phyloP scores from a whole-genome alignment of 257 asterid genomes.

The Dorcoceras hygrometricum region DNA sequence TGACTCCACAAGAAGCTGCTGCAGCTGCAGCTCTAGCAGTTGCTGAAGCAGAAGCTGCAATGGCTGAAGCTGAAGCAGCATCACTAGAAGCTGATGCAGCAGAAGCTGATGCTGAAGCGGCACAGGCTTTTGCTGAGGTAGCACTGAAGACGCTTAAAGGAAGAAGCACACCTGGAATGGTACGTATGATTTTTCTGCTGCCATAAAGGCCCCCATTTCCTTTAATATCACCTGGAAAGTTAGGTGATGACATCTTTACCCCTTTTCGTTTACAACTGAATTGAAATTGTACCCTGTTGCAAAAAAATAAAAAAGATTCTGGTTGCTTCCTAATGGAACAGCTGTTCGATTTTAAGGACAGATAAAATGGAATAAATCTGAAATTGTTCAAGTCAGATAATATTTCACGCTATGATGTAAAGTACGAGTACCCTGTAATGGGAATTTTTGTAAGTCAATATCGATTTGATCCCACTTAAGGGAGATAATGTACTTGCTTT shows the following conservation, averaged over 20 bases:
- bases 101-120: conserved; percentile 68
- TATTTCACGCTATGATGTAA: conserved; percentile 10
- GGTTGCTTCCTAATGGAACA: background rate
- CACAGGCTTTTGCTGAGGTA: conserved; percentile 44
- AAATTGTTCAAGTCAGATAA: background rate
- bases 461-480: background rate
- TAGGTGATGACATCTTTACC: background rate
- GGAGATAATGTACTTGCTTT: conserved; percentile 1
- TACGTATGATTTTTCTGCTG: conserved; percentile 16
- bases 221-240: background rate
- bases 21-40: conserved; percentile 60
- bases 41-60: conserved; percentile 65
- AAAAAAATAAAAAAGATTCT: background rate
- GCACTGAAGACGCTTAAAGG: conserved; percentile 37
- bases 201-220: background rate
- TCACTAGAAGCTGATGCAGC: conserved; percentile 58
- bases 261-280: background rate
- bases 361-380: background rate
- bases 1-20: conserved; percentile 61
- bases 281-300: background rate
- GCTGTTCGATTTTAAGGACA: background rate
- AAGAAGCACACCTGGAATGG: conserved; percentile 34
- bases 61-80: conserved; percentile 66
- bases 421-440: background rate
- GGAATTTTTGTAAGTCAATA: background rate